Conservation (phyloP, 108 stramenopile genomes). For the Nannochloropsis salina region DNA sequence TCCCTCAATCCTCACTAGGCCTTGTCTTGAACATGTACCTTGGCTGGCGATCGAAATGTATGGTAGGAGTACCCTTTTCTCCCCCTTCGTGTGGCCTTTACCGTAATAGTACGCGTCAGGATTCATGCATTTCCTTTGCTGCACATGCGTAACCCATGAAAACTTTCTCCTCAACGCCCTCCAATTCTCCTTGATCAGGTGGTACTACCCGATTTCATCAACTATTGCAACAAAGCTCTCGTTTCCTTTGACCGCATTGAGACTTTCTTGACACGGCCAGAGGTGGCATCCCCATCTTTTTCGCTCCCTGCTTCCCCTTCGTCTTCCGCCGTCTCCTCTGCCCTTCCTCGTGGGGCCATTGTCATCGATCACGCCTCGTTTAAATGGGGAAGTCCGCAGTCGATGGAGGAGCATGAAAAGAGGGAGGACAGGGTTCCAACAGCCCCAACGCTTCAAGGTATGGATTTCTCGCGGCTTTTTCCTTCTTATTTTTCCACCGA, state of each 20-base stretch:
- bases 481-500: not conserved
- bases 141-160: no score
- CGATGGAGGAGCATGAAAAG: not conserved
- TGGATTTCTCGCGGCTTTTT: not conserved
- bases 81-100: not conserved
- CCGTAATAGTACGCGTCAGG: not conserved
- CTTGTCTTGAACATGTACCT: no score
- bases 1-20: no score
- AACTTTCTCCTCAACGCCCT: not conserved
- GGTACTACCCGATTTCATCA: not conserved
- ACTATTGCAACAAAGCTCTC: constrained; percentile 30
- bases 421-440: not conserved
- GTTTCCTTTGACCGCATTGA: constrained; percentile 44
- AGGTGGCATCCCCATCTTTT: constrained; percentile 17
- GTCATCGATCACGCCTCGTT: not conserved
- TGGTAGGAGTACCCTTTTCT: not conserved
- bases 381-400: not conserved
- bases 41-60: no score
- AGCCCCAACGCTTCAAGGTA: not conserved
- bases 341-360: not conserved
- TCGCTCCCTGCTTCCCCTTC: not conserved
- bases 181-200: not conserved
- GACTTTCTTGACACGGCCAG: constrained; percentile 29
- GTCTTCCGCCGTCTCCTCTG: not conserved
- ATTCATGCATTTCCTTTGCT: not conserved